Conservation (phyloP, 805 yeast species). For the Maudiozyma pseudohumilis region DNA sequence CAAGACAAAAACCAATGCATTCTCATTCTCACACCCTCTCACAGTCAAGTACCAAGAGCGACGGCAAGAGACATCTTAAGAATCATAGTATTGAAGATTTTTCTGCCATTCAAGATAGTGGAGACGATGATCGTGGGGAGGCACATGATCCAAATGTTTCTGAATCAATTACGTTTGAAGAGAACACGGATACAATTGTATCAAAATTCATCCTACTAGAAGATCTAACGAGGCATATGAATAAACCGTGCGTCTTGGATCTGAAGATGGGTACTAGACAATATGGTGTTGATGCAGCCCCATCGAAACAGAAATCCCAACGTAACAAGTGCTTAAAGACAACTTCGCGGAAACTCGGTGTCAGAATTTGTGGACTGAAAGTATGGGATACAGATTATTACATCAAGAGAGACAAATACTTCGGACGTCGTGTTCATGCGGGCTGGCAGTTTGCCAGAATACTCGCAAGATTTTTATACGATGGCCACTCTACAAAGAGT, state of each 20-base stretch:
- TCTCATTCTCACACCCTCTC: neutral
- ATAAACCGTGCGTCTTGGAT: constrained; percentile 83
- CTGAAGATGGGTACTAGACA: constrained; percentile 98
- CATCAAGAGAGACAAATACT: constrained; percentile 79
- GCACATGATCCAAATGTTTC: constrained; percentile 1
- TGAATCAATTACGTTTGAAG: constrained; percentile 10
- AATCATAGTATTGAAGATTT: neutral
- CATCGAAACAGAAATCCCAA: constrained; percentile 67
- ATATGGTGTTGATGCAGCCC: constrained; percentile 86
- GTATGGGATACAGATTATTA: constrained; percentile 54
- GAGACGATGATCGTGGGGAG: neutral
- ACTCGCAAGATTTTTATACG: constrained; percentile 67
- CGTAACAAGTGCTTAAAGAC: constrained; percentile 70
- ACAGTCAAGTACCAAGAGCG: neutral
- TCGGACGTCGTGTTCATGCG: constrained; percentile 65
- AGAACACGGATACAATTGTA: constrained; percentile 22
- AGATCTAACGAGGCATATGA: constrained; percentile 78
- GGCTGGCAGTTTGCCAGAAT: constrained; percentile 74
- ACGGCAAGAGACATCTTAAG: neutral
- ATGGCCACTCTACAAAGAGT: constrained; percentile 52
- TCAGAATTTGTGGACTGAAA: constrained; percentile 91
- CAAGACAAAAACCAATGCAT: neutral
- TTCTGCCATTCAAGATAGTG: neutral
- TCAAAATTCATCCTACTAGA: constrained; percentile 73
- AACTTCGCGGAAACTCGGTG: constrained; percentile 76